Evolutionary conservation across 106 monocot species (phyloP).

Genomic region (Amphibolis antarctica): DNA sequence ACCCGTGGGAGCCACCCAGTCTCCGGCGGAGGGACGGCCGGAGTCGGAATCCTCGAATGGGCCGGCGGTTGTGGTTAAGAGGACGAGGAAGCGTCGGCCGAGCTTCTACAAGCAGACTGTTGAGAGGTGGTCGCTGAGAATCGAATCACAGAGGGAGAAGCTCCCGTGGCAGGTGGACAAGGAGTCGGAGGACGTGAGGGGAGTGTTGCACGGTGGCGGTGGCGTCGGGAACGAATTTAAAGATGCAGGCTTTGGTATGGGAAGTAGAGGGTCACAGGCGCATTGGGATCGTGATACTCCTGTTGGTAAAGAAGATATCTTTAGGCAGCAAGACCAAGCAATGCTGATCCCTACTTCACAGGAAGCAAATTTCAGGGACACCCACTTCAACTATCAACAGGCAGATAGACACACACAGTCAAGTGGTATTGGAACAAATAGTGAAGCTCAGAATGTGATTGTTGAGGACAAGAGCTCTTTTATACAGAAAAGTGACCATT

Average conservation of each 20-base stretch:
- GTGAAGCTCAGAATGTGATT: constrained; percentile 4
- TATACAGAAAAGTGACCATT: background rate
- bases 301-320: background rate
- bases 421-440: background rate
- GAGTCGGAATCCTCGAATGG: background rate
- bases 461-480: background rate
- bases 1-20: background rate
- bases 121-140: constrained; percentile 44
- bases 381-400: background rate
- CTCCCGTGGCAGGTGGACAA: constrained; percentile 50
- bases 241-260: background rate
- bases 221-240: background rate
- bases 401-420: background rate
- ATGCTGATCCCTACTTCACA: background rate
- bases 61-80: constrained; percentile 12
- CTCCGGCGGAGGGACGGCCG: constrained; percentile 1
- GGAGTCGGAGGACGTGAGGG: background rate
- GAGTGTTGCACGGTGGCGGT: background rate
- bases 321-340: background rate
- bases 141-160: constrained; percentile 38
- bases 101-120: constrained; percentile 49
- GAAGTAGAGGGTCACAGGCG: background rate
- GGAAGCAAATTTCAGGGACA: background rate
- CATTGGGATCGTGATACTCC: constrained; percentile 18
- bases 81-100: constrained; percentile 36